These are phyloP conservation scores for Lotmaria passim DNA, from an alignment of 208 protist species.

Conservation along the genomic window DNA sequence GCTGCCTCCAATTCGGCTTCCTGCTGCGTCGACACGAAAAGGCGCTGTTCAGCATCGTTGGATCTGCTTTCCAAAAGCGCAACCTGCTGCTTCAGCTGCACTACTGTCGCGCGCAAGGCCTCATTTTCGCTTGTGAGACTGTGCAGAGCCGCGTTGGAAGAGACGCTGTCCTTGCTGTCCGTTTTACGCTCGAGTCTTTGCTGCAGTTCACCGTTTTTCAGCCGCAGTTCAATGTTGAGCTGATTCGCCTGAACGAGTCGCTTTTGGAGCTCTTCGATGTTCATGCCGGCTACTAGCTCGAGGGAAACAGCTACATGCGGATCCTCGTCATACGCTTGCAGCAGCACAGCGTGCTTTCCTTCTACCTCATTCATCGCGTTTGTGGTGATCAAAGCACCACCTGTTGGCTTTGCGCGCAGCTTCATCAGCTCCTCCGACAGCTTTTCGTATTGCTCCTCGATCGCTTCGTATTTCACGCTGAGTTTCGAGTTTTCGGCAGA, in stretches of 20 bases:
- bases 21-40: constrained; percentile 11
- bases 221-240: constrained; percentile 38
- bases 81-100: constrained; percentile 20
- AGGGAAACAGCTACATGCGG: background rate
- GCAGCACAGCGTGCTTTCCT: background rate
- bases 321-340: background rate
- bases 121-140: constrained; percentile 20
- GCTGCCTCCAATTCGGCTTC: constrained; percentile 17
- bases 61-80: constrained; percentile 4
- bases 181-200: constrained; percentile 5
- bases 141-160: background rate
- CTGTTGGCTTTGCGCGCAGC: background rate
- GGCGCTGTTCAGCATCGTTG: constrained; percentile 11
- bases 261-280: constrained; percentile 28
- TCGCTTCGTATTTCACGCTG: background rate
- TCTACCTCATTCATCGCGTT: background rate
- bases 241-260: constrained; percentile 29
- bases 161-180: background rate
- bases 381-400: background rate
- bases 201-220: constrained; percentile 27
- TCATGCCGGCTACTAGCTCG: background rate
- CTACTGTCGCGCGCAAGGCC: constrained; percentile 2
- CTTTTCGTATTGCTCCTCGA: constrained; percentile 41
- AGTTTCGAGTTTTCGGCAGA: constrained; percentile 33
- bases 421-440: constrained; percentile 23